A percentile compares a stretch with the other conserved stretches of the same genome.
Evolutionary conservation across 2,329 filamentous ascomycete species (phyloP).

Genomic region (Daldinia sp.): DNA sequence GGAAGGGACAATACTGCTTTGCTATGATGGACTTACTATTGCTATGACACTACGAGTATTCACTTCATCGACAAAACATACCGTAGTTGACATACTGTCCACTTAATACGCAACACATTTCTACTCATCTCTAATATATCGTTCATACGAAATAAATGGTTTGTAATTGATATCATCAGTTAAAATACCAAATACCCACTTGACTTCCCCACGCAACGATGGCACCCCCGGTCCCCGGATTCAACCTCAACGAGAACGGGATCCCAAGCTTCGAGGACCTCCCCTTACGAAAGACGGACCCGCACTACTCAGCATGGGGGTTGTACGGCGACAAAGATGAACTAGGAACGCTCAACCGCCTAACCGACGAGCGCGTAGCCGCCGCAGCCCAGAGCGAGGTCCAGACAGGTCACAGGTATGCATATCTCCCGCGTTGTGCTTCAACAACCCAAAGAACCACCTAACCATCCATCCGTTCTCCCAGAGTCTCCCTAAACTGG

Average conservation of each 20-base stretch:
- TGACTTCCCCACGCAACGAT: constrained; percentile 22
- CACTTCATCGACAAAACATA: neutral
- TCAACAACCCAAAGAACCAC: no score
- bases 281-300: constrained; percentile 56
- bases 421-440: no score
- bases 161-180: neutral
- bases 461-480: neutral
- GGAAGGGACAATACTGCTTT: neutral
- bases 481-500: constrained; percentile 67
- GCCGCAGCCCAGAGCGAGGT: constrained; percentile 61
- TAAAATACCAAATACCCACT: neutral
- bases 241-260: constrained; percentile 51
- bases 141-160: neutral
- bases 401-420: constrained; percentile 59
- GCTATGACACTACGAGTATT: neutral
- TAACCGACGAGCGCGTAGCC: constrained; percentile 63
- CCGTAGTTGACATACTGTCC: no score
- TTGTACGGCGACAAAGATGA: constrained; percentile 65
- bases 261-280: constrained; percentile 59
- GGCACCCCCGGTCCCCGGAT: constrained; percentile 40
- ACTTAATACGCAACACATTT: no score
- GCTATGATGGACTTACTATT: neutral
- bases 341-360: constrained; percentile 67
- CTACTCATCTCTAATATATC: neutral
- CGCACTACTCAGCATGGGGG: constrained; percentile 55